Evolutionary conservation across 768 basidiomycete genomes (phyloP), one percentile per base, ranked within the genome.

Genomic region (Tylopilus sp.): DNA sequence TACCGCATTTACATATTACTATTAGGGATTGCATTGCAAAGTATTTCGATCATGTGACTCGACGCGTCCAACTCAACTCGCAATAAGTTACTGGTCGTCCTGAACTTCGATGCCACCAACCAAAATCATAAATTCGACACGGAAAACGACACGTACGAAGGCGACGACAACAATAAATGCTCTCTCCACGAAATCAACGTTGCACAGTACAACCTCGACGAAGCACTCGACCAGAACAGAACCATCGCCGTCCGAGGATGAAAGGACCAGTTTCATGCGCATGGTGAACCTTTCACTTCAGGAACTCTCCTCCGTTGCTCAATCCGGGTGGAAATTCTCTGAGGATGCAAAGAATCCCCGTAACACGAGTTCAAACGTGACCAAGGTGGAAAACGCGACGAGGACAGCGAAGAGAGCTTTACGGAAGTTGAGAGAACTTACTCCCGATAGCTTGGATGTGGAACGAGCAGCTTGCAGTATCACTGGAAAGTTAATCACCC

Each of bases 401-500:
- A 50, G 28, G 28, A 33, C 74, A 17, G 79, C 79, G 0, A 63
- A 71, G 15, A 73, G 71, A 45, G 74, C 79, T 46, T 63, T 91
- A 8, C 52, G 51, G 1, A 57, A 65, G 3, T 69, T 91, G 39
- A 71, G 88, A 44, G 62, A 60, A 28, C 46, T 79, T 18, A 69
- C 67, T 40, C 70, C 76, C 0, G 72, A 70, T 3, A 77, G 79
- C 56, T 15, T 87, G 9, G 84, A 91, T 56, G 75, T 90, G 6
- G 91, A 92, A 68, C 76, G 84, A 33, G 88, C 86, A 2, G 89
- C 85, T 1, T 76, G 76, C 44, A 83, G 83, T 51, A 69, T 91
- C 5, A 62, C 82, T 6, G 85, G 80, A 8, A 90, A 89, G 64
- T 66, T 91, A 2, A 72, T 89, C 22, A 59, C 75, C 21, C 62